These are phyloP conservation scores for Crithidia fasciculata DNA, from an alignment of 208 protist genomes.

Conservation along the genomic window DNA sequence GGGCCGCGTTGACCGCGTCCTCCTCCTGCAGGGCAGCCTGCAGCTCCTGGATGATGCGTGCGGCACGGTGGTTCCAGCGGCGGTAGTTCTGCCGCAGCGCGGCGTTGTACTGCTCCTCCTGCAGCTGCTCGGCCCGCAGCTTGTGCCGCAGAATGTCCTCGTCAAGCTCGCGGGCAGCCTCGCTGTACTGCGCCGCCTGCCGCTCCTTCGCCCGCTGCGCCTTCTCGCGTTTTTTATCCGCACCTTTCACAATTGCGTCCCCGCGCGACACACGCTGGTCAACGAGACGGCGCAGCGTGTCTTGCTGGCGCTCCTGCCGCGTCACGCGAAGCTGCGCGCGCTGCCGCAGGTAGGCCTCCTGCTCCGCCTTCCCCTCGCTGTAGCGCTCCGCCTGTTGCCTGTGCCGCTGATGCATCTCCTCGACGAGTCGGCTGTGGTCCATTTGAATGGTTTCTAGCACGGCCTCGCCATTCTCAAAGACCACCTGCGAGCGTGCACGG, in stretches of 20 bases:
- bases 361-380: constrained; percentile 53
- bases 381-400: constrained; percentile 62
- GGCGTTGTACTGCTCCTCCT: constrained; percentile 43
- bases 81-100: constrained; percentile 65
- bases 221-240: constrained; percentile 55
- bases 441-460: constrained; percentile 44
- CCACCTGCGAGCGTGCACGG: constrained; percentile 45
- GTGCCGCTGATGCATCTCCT: constrained; percentile 60
- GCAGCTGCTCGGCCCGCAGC: constrained; percentile 48
- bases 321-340: constrained; percentile 35
- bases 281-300: constrained; percentile 47
- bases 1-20: constrained; percentile 7
- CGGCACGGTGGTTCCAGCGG: constrained; percentile 79
- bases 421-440: constrained; percentile 53
- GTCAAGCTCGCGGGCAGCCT: constrained; percentile 41
- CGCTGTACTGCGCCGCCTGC: constrained; percentile 45
- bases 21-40: constrained; percentile 36
- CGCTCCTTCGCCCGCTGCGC: constrained; percentile 44
- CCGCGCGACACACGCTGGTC: constrained; percentile 62
- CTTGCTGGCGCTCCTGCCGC: constrained; percentile 50
- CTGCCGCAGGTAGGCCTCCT: constrained; percentile 53
- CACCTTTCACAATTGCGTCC: constrained; percentile 57
- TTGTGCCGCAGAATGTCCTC: constrained; percentile 55
- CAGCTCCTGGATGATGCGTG: constrained; percentile 76
- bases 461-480: constrained; percentile 51